phyloP scores from a whole-genome alignment of 768 basidiomycete genomes.

The Mycena capillaripes region DNA sequence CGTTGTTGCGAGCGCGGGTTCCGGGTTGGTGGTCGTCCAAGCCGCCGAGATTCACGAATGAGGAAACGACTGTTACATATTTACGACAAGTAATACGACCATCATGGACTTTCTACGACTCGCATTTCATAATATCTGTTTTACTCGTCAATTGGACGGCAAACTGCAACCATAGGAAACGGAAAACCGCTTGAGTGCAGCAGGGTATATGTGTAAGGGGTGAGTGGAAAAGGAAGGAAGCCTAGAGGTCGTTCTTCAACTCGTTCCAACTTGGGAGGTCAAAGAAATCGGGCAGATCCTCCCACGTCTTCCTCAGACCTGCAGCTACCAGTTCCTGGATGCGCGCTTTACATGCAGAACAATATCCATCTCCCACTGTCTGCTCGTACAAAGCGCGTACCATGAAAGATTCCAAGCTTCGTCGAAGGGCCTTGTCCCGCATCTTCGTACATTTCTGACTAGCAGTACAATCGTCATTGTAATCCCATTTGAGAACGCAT shows the following conservation, averaged over 20 bases:
- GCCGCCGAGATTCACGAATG: constrained; percentile 50
- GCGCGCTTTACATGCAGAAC: not conserved
- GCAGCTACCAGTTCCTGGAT: not conserved
- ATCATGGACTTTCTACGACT: not conserved
- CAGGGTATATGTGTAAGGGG: no score
- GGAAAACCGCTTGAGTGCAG: no score
- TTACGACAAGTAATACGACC: not conserved
- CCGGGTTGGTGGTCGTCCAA: constrained; percentile 80
- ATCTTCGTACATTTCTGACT: no score
- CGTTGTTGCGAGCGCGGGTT: constrained; percentile 70
- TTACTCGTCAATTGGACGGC: no score
- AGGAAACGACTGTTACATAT: not conserved
- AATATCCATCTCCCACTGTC: not conserved
- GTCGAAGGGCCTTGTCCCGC: not conserved
- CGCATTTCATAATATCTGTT: no score
- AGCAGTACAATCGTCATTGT: not conserved
- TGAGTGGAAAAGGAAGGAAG: no score
- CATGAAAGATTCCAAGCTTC: no score
- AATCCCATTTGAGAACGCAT: not conserved
- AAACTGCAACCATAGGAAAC: no score
- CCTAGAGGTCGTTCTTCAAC: not conserved
- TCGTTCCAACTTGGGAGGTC: not conserved
- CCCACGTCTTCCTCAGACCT: not conserved
- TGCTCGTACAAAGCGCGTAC: not conserved
- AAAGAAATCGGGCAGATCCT: not conserved